Base-by-base conservation (phyloP, 352 stramenopile species). In the Globisporangium alternatum region DNA sequence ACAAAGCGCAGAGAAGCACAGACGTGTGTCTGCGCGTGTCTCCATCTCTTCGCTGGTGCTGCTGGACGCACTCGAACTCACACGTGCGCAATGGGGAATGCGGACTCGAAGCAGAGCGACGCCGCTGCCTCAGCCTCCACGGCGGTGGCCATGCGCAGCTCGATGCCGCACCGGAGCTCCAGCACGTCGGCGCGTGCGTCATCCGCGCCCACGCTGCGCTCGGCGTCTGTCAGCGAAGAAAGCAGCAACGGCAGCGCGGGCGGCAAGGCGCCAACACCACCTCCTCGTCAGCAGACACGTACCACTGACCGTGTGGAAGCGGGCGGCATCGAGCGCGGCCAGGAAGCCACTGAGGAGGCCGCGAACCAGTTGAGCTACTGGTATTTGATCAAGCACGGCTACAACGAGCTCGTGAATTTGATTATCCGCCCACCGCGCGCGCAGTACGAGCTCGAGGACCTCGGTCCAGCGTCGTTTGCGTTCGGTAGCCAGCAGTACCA, bases 341-440 rank as follows among this genome's bases (percentile, higher is more conserved):
- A 92, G 56, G 64, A 90, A 43, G 83, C 70, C 1, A 82, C 81
- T 5, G 84, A 95, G 62, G 84, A 95, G n/a, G 60, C 83, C n/a
- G 85, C 80, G 2, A 78, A 76, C 41, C 81, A 95, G 59, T 67
- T 95, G 13, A 87, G 84, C 52, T 95, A 93, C 60, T 95, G 86
- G 86, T 92, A 93, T 62, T 64, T 95, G 56, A 69, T 93, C 66
- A 92, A 92, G 37, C 80, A 95, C 53, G 59, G 86, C 12, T 99
- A 99, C 80, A 91, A 96, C 61, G 91, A 98, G 70, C 75, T 99
- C 33, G 96, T 99, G 43, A 96, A 99, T 71, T 89, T 98, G 35
- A 99, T 99, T 69, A 99, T 99, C 62, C 91, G 97, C 3, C 97
- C 97, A 33, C 97, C 97, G 25, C 83, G 97, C 45, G 96, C 93